phyloP scores from a whole-genome alignment of 2,329 filamentous ascomycete genomes.

The Aspergillus floridensis region DNA sequence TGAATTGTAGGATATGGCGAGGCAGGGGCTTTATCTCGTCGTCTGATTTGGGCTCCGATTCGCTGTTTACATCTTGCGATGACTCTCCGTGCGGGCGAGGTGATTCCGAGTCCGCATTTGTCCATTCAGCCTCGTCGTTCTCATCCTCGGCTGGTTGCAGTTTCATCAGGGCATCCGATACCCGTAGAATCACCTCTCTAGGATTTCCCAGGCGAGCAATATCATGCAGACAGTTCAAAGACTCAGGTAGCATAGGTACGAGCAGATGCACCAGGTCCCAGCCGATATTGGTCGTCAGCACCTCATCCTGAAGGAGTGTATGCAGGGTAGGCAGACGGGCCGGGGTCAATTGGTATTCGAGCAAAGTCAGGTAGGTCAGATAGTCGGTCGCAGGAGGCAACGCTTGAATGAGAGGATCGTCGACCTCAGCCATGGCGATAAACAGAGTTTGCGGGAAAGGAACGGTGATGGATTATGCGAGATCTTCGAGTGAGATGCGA shows the following conservation, averaged over 20 bases:
- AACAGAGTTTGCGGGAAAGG: constrained; percentile 4
- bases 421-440: constrained; percentile 28
- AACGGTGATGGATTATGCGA: not conserved
- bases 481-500: not conserved
- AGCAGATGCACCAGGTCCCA: constrained; percentile 65
- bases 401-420: constrained; percentile 55
- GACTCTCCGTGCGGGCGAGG: not conserved
- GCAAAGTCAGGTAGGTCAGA: constrained; percentile 63
- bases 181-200: constrained; percentile 62
- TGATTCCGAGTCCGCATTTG: not conserved
- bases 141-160: constrained; percentile 48
- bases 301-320: constrained; percentile 59
- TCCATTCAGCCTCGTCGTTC: constrained; percentile 23
- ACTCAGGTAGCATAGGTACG: constrained; percentile 58
- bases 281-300: constrained; percentile 61
- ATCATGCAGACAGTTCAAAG: constrained; percentile 59
- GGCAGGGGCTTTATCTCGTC: constrained; percentile 17
- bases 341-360: constrained; percentile 62
- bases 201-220: constrained; percentile 63
- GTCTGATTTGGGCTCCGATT: constrained; percentile 18
- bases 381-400: constrained; percentile 63
- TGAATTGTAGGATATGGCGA: constrained; percentile 41
- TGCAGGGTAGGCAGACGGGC: constrained; percentile 59
- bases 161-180: constrained; percentile 59
- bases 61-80: constrained; percentile 14